Evolutionary conservation across 108 stramenopile genomes (phyloP).

Genomic region (Skeletonema costatum): DNA sequence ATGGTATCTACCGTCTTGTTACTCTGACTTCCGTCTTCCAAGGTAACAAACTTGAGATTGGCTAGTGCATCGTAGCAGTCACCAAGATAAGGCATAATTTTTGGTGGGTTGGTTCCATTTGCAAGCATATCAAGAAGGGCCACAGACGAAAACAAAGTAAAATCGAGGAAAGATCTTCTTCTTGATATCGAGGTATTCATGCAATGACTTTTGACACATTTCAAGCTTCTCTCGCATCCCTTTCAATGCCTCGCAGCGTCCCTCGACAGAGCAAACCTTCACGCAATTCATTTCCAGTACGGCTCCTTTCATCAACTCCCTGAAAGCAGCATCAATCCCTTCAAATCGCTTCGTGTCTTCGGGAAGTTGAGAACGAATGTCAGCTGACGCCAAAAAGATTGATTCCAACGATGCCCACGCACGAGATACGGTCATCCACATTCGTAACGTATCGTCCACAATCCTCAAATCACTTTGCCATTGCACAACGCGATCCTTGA

Average conservation of each 20-base stretch:
- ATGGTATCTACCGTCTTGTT: conserved; percentile 64
- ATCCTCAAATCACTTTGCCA: conserved; percentile 80
- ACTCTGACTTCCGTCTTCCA: conserved; percentile 56
- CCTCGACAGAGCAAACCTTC: conserved; percentile 82
- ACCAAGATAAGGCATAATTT: conserved; percentile 90
- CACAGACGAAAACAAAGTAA: conserved; percentile 91
- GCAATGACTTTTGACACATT: conserved; percentile 90
- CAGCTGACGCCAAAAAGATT: conserved; percentile 88
- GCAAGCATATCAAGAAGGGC: conserved; percentile 91
- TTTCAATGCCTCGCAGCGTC: conserved; percentile 66
- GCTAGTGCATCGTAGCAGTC: conserved; percentile 91
- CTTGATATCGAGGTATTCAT: conserved; percentile 93
- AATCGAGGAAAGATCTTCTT: conserved; percentile 94
- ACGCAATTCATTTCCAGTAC: conserved; percentile 73
- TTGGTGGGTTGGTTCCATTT: conserved; percentile 90
- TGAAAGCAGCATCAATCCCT: conserved; percentile 89
- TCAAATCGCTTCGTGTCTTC: conserved; percentile 94
- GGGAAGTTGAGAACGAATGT: conserved; percentile 88
- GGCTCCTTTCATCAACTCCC: conserved; percentile 90
- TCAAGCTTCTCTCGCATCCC: conserved; percentile 87
- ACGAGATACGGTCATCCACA: conserved; percentile 81
- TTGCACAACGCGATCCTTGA: conserved; percentile 79
- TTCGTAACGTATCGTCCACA: conserved; percentile 80
- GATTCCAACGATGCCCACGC: conserved; percentile 86
- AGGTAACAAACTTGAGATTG: conserved; percentile 68